A percentile compares a stretch with the other conserved stretches of the same genome.
phyloP scores from a whole-genome alignment of 257 asterid species.

The Schizonepeta tenuifolia region DNA sequence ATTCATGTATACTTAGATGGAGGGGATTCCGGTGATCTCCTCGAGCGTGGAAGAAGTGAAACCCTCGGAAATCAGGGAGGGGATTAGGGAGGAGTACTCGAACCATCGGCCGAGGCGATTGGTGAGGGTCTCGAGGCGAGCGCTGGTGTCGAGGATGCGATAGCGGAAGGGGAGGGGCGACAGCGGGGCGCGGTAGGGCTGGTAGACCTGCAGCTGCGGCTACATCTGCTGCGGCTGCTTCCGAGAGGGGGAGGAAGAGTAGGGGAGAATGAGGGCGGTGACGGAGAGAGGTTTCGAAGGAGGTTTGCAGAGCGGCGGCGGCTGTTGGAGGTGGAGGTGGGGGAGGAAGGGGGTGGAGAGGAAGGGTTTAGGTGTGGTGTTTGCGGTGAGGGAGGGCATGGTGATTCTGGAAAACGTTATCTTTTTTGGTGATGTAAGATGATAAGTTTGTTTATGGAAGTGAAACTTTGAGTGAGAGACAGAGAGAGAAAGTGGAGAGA shows the following conservation, averaged over 20 bases:
- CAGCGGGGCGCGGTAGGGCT: slow-evolving; percentile 82
- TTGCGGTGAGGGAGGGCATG: slow-evolving; percentile 68
- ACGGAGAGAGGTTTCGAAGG: slow-evolving; percentile 45
- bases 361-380: slow-evolving; percentile 53
- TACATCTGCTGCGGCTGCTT: background rate
- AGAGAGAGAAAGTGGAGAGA: background rate
- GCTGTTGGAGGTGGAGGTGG: slow-evolving; percentile 31
- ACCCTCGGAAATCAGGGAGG: slow-evolving; percentile 65
- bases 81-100: slow-evolving; percentile 74
- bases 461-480: background rate
- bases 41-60: slow-evolving; percentile 67
- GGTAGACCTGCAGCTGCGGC: slow-evolving; percentile 62
- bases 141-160: slow-evolving; percentile 63
- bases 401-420: slow-evolving; percentile 35
- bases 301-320: slow-evolving; percentile 15
- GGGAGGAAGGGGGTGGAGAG: slow-evolving; percentile 46
- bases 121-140: slow-evolving; percentile 62
- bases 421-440: background rate
- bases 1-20: too few species aligned
- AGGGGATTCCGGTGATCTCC: slow-evolving; percentile 82
- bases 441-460: background rate
- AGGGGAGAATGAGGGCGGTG: slow-evolving; percentile 63
- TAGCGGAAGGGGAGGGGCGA: slow-evolving; percentile 64
- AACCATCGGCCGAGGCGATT: slow-evolving; percentile 76
- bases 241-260: slow-evolving; percentile 39